Evolutionary conservation across 1,139 yeast genomes (phyloP).

Genomic region (Suhomyces terraborum): DNA sequence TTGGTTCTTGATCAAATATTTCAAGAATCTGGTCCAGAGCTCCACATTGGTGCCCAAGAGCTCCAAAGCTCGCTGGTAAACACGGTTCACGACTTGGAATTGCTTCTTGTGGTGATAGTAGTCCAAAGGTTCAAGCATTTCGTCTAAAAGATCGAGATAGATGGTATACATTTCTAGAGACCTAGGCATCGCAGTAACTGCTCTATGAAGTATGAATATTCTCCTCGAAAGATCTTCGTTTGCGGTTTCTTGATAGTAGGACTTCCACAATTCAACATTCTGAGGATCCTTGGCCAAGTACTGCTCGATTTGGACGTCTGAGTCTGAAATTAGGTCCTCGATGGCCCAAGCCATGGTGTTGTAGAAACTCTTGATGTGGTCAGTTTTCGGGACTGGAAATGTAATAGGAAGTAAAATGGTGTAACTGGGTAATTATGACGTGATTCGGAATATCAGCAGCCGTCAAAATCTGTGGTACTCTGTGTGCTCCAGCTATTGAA

Average conservation of each 20-base stretch:
- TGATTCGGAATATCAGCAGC: too few species aligned
- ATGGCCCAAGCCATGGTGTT: slow-evolving; percentile 4
- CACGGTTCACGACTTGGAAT: slow-evolving; percentile 34
- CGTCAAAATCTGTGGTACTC: too few species aligned
- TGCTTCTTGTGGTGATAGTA: slow-evolving; percentile 33
- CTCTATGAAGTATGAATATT: slow-evolving; percentile 55
- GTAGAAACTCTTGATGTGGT: too few species aligned
- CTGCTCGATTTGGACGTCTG: slow-evolving; percentile 34
- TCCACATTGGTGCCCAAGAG: slow-evolving; percentile 47
- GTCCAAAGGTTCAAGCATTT: slow-evolving; percentile 27
- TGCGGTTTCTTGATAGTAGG: slow-evolving; percentile 45
- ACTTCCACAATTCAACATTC: slow-evolving; percentile 53
- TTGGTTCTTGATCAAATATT: slow-evolving; percentile 40
- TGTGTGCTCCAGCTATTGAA: too few species aligned
- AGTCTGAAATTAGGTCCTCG: not conserved
- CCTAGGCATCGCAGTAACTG: slow-evolving; percentile 48
- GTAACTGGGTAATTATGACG: not conserved
- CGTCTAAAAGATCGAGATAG: slow-evolving; percentile 49
- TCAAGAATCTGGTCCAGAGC: slow-evolving; percentile 60
- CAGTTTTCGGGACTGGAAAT: not conserved
- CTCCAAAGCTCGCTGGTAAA: slow-evolving; percentile 53
- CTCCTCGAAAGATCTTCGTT: slow-evolving; percentile 28
- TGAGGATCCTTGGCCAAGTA: slow-evolving; percentile 46
- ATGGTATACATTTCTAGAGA: slow-evolving; percentile 58
- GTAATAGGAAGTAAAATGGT: not conserved